These are phyloP conservation scores for Boletus sp. DNA, from an alignment of 768 basidiomycete genomes.

Conservation along the genomic window DNA sequence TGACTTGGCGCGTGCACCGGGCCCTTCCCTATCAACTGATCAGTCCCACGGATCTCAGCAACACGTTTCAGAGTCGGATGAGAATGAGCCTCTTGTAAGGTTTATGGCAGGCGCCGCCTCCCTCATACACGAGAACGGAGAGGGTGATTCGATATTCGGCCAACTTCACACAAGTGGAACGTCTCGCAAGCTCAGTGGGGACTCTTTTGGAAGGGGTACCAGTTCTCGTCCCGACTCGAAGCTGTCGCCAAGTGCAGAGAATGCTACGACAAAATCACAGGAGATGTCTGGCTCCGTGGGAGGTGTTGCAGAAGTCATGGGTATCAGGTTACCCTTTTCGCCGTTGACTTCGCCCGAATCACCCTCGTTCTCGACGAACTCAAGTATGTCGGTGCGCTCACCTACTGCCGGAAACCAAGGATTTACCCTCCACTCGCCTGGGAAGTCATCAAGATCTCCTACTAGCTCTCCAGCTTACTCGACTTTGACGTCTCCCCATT, in stretches of 20 bases:
- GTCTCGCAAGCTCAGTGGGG: conserved; percentile 33
- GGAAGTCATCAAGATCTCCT: conserved; percentile 21
- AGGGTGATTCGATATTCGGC: conserved; percentile 13
- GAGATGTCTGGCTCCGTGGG: conserved; percentile 15
- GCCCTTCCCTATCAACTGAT: conserved; percentile 15
- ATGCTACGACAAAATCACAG: conserved; percentile 13
- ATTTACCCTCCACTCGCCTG: conserved; percentile 8
- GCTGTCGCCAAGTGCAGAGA: conserved; percentile 29
- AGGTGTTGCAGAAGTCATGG: conserved; percentile 25
- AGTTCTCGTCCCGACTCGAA: conserved; percentile 41
- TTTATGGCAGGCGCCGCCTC: conserved; percentile 15
- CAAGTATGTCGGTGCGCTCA: conserved; percentile 24
- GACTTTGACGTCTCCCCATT: conserved; percentile 37
- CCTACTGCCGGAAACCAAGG: conserved; percentile 16
- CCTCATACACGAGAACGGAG: conserved; percentile 19
- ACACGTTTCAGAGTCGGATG: conserved; percentile 24
- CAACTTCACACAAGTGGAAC: conserved; percentile 18
- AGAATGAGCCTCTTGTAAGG: conserved; percentile 21
- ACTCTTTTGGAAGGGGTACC: conserved; percentile 30
- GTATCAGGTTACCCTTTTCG: conserved; percentile 31
- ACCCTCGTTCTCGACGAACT: conserved; percentile 31
- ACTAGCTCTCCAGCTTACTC: conserved; percentile 28
- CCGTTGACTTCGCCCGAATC: conserved; percentile 30
- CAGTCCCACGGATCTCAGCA: conserved; percentile 14
- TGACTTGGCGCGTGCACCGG: conserved; percentile 17